Base-by-base conservation (phyloP, 345 rosid genomes). In the Odontarrhena argentea region DNA sequence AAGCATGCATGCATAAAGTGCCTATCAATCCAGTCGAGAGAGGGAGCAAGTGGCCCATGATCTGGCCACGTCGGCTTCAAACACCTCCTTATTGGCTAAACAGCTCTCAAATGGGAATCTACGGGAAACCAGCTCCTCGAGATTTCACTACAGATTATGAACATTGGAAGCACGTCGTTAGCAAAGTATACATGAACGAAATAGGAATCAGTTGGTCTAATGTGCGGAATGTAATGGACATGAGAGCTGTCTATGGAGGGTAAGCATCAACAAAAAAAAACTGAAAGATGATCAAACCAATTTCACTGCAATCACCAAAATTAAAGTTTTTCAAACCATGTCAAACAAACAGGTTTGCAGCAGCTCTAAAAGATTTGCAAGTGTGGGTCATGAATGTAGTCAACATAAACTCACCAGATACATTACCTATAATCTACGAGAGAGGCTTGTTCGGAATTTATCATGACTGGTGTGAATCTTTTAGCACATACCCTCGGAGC, bases 241-340 rank as follows among this genome's bases (percentile, higher is more conserved):
- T 88, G 99, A 70, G 95, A 83, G 91, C 96, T 67, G 95, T 86
- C 57, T 94, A 88, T 38, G 96, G 93, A 70, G 99, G 97, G 95
- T 91, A 88, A 56, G 52, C 2, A 67, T 50, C 7, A 1, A 44
- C 0, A 9, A 26, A 4, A 18, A n/a, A 28, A 42, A 18, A 43
- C 54, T 8, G 11, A 32, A 43, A 50, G 3, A 49, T 18, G 4
- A 69, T 7, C 5, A 63, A 63, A 37, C 26, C 26, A 43, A 13
- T 40, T 24, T 22, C 7, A 25, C 15, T 11, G 12, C 32, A 67
- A 10, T 38, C 51, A 60, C 18, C 11, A 54, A 60, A 18, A 14
- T 59, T 50, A 25, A 57, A 41, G 2, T 24, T 40, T 28, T 24
- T 14, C 38, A 4, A 49, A 56, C 13, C 8, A 22, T 50, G 35